Percentiles rank a stretch among this genome's conserved stretches.
Evolutionary conservation across 2,329 filamentous ascomycete species (phyloP).

Genomic region (Arachnopeziza araneosa): DNA sequence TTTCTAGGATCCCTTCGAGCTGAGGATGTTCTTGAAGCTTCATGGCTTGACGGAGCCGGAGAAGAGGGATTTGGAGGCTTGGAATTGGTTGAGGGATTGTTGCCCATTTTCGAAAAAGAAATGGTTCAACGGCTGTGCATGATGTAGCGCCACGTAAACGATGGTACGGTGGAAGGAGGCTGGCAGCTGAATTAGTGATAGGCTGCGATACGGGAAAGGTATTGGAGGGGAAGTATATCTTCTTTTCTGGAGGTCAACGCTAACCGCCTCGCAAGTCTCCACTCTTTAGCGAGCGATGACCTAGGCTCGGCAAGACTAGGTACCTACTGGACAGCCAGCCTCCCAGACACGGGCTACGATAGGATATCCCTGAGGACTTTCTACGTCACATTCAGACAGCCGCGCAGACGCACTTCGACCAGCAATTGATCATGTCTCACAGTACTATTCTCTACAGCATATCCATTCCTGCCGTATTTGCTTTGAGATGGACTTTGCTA

Average conservation of each 20-base stretch:
- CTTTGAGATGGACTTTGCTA: constrained; percentile 15
- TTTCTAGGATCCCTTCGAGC: constrained; percentile 41
- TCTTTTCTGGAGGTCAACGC: neutral
- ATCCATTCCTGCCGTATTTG: constrained; percentile 18
- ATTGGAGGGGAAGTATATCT: neutral
- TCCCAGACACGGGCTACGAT: too few species aligned
- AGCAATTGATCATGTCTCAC: neutral
- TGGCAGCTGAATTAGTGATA: neutral
- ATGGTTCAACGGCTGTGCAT: constrained; percentile 12
- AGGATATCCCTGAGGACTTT: too few species aligned
- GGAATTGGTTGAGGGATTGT: constrained; percentile 37
- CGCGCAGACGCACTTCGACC: neutral
- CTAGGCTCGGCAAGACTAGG: too few species aligned
- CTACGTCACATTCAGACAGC: too few species aligned
- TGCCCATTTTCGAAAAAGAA: constrained; percentile 35
- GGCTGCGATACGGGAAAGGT: neutral
- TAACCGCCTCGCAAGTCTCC: neutral
- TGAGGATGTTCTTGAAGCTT: constrained; percentile 21
- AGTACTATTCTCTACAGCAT: constrained; percentile 19
- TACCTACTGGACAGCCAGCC: too few species aligned
- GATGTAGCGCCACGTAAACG: constrained; percentile 1
- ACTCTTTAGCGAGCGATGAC: neutral
- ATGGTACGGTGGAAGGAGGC: neutral
- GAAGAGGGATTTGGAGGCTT: constrained; percentile 31
- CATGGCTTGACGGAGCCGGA: constrained; percentile 26